Evolutionary conservation across 805 yeast species (phyloP), one percentile per base, ranked within the genome.

Genomic region (Yamadazyma nakazawae): DNA sequence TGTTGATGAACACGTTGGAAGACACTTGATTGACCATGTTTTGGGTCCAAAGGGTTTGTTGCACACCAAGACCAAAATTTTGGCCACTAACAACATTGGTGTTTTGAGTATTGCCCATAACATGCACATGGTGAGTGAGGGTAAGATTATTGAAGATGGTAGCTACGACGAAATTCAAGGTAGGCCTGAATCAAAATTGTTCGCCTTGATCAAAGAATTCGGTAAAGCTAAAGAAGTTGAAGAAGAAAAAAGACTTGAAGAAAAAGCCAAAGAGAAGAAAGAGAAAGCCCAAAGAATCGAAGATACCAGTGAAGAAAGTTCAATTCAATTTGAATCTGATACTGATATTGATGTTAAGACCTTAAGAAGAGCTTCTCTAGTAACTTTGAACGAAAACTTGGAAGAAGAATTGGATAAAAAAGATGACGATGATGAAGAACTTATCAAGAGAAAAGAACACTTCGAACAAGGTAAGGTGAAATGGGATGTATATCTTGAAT

Each of bases 1-100:
- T 21, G 99, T 94, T 36, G 99, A 94, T 67, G 97, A 90, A 57
- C 99, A 94, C 63, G 99, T 94, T 52, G 92, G 96, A 11, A 82
- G 81, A 54, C 96, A 89, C 60, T 73, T 94, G 57, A 82, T 87
- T 54, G 84, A 82, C 54, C 82, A 86, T 59, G 96, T 91, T 17
- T 72, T 91, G 47, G 95, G 97, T 17, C 81, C 88, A 13, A 68
- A 78, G 28, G 97, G 97, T 50, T 71, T 91, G 54, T 70, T 91
- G 55, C 78, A 80, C 36, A 59, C 86, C 25, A 89, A 88, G 66
- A 80, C 94, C 53, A 84, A 81, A 55, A 71, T 91, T 30, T 74
- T 91, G 61, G 91, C 96, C 13, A 91, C 98, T 9, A 91, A 91
- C 68, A 84, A 87, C 47, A 84, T 92, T 51, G 79, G 87, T 42